Evolutionary conservation across 495 filamentous ascomycete species (phyloP).

Genomic region (Talaromyces stipitatus): DNA sequence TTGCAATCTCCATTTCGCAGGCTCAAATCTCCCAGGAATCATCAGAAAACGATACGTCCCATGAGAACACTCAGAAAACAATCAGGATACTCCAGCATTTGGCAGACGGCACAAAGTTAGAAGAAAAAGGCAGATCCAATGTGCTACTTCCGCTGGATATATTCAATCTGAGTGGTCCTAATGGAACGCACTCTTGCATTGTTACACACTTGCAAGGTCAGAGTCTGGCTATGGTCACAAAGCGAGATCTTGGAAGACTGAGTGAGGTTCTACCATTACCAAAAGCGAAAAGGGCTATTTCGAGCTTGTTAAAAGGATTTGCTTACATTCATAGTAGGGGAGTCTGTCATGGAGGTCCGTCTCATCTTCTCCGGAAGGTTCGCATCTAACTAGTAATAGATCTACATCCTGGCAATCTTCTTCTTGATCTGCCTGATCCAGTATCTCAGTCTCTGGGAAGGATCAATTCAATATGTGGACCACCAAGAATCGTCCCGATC

Average conservation of each 20-base stretch:
- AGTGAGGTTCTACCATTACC: not conserved
- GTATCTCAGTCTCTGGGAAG: not conserved
- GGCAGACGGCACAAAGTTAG: not conserved
- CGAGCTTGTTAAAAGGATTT: not conserved
- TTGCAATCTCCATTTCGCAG: not conserved
- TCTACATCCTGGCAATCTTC: slow-evolving; percentile 24
- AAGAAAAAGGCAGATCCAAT: not conserved
- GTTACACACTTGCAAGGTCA: not conserved
- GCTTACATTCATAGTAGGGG: not conserved
- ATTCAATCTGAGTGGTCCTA: not conserved
- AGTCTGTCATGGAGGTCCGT: not conserved
- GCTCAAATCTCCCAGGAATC: not conserved
- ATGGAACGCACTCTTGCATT: not conserved
- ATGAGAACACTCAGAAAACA: not conserved
- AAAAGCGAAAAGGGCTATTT: not conserved
- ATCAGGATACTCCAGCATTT: not conserved
- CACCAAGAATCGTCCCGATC: not conserved
- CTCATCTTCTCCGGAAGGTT: not conserved
- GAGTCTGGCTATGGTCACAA: not conserved
- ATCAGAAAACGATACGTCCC: not conserved
- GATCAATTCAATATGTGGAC: not conserved
- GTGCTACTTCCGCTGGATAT: not conserved
- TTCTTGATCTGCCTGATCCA: slow-evolving; percentile 11
- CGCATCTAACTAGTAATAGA: slow-evolving; percentile 4
- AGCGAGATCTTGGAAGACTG: not conserved